phyloP scores from a whole-genome alignment of 768 basidiomycete species.

The Polyporus arcularius region DNA sequence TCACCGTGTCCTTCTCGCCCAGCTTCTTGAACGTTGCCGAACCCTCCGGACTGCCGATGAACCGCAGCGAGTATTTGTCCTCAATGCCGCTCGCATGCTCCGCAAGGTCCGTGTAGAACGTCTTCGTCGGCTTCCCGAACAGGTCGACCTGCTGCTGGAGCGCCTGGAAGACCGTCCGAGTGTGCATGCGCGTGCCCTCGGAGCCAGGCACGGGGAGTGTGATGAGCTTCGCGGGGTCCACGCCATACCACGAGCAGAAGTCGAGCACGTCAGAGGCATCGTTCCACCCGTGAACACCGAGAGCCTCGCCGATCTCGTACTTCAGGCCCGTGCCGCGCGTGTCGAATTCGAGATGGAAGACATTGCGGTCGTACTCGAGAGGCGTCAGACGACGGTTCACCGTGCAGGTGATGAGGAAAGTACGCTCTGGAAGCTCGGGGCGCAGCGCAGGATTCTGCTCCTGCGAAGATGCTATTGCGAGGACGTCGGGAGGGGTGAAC shows the following conservation, averaged over 20 bases:
- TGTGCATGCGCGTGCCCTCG: conserved; percentile 72
- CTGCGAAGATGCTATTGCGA: conserved; percentile 32
- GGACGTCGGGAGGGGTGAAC: conserved; percentile 53
- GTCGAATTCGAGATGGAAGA: conserved; percentile 98
- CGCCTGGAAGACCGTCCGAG: conserved; percentile 91
- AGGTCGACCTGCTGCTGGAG: conserved; percentile 96
- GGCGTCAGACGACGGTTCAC: conserved; percentile 96
- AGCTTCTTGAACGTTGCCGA: conserved; percentile 92
- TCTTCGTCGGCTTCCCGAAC: conserved; percentile 94
- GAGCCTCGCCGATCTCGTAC: conserved; percentile 95
- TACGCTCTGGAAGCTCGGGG: conserved; percentile 86
- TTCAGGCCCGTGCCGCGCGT: conserved; percentile 89
- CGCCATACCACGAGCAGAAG: conserved; percentile 92
- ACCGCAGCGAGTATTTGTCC: conserved; percentile 81
- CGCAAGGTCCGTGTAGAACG: conserved; percentile 90
- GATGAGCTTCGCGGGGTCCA: conserved; percentile 76
- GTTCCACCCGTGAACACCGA: conserved; percentile 98
- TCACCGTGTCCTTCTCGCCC: conserved; percentile 91
- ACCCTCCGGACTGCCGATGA: conserved; percentile 94
- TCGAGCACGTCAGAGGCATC: conserved; percentile 83
- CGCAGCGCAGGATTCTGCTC: conserved; percentile 72
- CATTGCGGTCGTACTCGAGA: conserved; percentile 94
- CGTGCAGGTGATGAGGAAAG: conserved; percentile 89
- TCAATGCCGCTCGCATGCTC: conserved; percentile 66
- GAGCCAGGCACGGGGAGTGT: conserved; percentile 73